Base-by-base conservation (phyloP, 2,329 filamentous ascomycete species). In the Fusarium pilosicola region DNA sequence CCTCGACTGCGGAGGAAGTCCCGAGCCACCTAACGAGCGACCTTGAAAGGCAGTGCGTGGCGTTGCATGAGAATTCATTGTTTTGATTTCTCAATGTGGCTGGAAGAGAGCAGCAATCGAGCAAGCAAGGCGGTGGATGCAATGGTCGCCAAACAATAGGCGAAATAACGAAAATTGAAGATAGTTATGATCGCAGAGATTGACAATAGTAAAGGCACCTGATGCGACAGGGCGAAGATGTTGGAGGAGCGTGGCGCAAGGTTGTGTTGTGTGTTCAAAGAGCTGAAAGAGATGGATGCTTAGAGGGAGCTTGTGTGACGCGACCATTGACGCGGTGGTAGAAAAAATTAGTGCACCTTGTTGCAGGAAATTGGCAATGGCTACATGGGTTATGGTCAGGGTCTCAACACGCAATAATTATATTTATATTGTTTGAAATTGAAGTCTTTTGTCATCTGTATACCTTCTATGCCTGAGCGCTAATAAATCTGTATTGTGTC, bases 31-130 rank as follows among this genome's bases (percentile, higher is more conserved):
- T 68, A 83, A 71, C 57, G 82, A 81, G 44, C 83, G 81, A 55
- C 78, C 71, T 15, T 81, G 78, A 68, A 83, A 83, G 12, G 71
- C 55, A 70, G 79, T 77, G 39, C 83, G 80, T 65, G 83, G 81
- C 51, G 83, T 84, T 65, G 79, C 63, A 74, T 84, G 83, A 34
- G 81, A 68, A 69, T 83, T 84, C 82, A 84, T 83, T 59, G 49
- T 69, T 69, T 42, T 65, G 62, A 71, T 45, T 69, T 32, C 48
- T 62, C 49, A 38, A 58, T 65, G 67, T 64, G 76, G 68, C 62
- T 63, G 67, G 65, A 49, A 59, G 63, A 58, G 46, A 61, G 61
- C 54, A 59, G 57, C 52, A 49, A 54, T 49, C 32, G n/a, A 74
- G 62, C 46, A 70, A 74, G 70, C 74, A 61, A 58, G 39, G 36